Conservation (phyloP, 257 asterid genomes). For the Fraxinus anomala region DNA sequence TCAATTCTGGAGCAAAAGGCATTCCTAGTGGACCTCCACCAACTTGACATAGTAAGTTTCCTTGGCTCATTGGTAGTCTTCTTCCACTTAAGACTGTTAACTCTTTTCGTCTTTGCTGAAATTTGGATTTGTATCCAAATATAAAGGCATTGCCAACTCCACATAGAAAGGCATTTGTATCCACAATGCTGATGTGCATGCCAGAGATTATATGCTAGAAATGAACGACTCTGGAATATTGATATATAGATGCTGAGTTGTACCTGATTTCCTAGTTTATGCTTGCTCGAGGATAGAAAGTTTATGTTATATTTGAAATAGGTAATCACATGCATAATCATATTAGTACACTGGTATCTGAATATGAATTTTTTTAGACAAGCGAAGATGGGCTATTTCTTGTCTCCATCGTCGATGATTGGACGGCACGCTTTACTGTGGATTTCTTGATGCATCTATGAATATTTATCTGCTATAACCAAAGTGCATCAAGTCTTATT, state of each 20-base stretch:
- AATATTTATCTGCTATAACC: background rate
- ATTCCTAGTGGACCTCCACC: conserved; percentile 41
- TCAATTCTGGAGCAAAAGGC: conserved; percentile 23
- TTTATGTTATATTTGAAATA: too few relatives aligned
- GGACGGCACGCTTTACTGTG: background rate
- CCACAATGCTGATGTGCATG: background rate
- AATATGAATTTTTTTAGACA: background rate
- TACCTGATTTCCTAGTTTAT: background rate
- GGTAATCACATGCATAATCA: too few relatives aligned
- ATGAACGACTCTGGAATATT: background rate
- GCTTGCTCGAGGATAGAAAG: background rate
- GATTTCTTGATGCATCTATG: background rate
- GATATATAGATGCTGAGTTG: background rate
- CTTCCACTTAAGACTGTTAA: conserved; percentile 14
- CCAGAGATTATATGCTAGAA: background rate
- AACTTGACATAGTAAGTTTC: conserved; percentile 37
- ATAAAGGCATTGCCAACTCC: background rate
- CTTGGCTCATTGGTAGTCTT: conserved; percentile 6
- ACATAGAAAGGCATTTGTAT: background rate
- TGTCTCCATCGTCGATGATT: background rate
- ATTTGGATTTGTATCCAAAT: background rate
- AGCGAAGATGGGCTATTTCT: background rate
- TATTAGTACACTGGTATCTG: background rate
- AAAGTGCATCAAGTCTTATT: background rate
- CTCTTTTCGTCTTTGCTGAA: background rate